These are phyloP conservation scores for Lipomyces orientalis DNA, from an alignment of 805 yeast species.

Conservation along the genomic window DNA sequence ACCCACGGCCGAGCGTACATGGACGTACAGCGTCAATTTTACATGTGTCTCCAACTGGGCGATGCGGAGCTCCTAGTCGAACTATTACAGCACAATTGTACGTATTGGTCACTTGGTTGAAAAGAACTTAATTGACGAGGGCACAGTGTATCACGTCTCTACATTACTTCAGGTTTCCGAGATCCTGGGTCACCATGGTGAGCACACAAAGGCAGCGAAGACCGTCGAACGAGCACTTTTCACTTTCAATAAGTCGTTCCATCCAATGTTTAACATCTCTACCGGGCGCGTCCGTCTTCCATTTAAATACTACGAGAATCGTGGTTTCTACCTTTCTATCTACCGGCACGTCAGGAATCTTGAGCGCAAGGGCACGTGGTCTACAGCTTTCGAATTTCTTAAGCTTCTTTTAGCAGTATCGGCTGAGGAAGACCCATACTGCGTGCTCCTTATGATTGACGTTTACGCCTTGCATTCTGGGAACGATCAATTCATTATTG, in stretches of 20 bases:
- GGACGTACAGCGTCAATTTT: constrained; percentile 51
- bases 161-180: constrained; percentile 80
- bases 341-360: constrained; percentile 73
- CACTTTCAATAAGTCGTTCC: constrained; percentile 76
- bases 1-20: constrained; percentile 49
- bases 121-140: not conserved
- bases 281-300: constrained; percentile 71
- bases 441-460: constrained; percentile 83
- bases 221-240: constrained; percentile 77
- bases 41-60: constrained; percentile 67
- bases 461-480: constrained; percentile 71
- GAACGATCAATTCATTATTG: constrained; percentile 66
- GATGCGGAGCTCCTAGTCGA: constrained; percentile 75
- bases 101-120: constrained; percentile 1
- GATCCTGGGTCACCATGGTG: constrained; percentile 77
- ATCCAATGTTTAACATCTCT: constrained; percentile 60
- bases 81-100: constrained; percentile 53
- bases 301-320: constrained; percentile 70
- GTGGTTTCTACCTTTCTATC: constrained; percentile 75
- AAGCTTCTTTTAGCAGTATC: constrained; percentile 70
- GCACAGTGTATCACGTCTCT: constrained; percentile 72
- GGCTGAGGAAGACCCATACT: constrained; percentile 79
- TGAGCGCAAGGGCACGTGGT: constrained; percentile 76
- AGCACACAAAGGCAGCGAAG: constrained; percentile 69
- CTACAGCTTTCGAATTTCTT: constrained; percentile 77